phyloP scores from a whole-genome alignment of 371 early-diverging fungal genomes.

The Syncephalastrum contaminatum region DNA sequence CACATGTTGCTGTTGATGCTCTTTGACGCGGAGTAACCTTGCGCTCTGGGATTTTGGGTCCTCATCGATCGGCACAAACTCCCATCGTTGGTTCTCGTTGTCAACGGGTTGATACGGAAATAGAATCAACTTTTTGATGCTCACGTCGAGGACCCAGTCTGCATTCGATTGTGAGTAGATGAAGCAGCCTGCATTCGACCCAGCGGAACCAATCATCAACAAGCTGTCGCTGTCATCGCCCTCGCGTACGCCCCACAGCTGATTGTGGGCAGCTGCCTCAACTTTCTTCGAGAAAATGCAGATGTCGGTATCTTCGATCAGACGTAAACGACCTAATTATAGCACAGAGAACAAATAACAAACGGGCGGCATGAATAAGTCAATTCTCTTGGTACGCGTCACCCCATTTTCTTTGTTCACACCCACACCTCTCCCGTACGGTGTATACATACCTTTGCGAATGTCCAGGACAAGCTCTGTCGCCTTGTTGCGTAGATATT shows the following conservation, averaged over 20 bases:
- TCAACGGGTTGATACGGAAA: constrained; percentile 43
- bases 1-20: constrained; percentile 6
- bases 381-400: too few species aligned
- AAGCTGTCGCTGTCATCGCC: constrained; percentile 16
- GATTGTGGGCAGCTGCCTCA: constrained; percentile 36
- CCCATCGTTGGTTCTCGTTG: constrained; percentile 47
- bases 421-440: too few species aligned
- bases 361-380: too few species aligned
- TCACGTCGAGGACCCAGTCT: constrained; percentile 50
- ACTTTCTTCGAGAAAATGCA: constrained; percentile 41
- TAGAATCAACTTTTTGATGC: constrained; percentile 31
- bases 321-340: constrained; percentile 34
- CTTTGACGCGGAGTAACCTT: too few species aligned
- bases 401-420: too few species aligned
- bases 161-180: constrained; percentile 37
- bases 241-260: constrained; percentile 37
- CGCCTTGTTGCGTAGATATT: constrained; percentile 40
- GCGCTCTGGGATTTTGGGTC: too few species aligned
- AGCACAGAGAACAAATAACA: too few species aligned
- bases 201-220: constrained; percentile 14
- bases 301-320: constrained; percentile 53
- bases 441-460: constrained; percentile 38
- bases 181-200: constrained; percentile 26
- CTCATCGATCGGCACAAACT: constrained; percentile 24
- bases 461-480: constrained; percentile 42